Base-by-base conservation (phyloP, 345 rosid species). In the Eutrema yunnanense region DNA sequence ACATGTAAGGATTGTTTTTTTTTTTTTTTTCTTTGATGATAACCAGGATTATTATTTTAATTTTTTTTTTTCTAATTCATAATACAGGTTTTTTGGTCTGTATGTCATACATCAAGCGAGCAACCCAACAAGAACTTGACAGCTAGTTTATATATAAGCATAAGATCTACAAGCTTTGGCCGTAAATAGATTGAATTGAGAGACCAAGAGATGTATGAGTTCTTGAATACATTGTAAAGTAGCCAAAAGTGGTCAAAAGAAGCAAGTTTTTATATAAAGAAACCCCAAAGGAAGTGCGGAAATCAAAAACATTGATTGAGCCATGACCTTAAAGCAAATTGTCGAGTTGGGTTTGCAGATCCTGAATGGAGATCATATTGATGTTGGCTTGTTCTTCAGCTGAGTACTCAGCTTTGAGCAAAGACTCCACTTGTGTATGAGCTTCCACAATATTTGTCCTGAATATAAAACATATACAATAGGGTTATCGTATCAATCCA, bases 381-480 rank as follows among this genome's bases (percentile, higher is more conserved):
- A 92, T 86, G 71, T 71, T 77, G 81, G 69, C 79, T 79, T 86
- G 89, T 56, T 95, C 97, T 82, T 89, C 90, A 0, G 79, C 69
- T 4, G 92, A 82, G 75, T 95, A 95, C 79, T 95, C 99, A 0
- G 81, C 78, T 79, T 78, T 87, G 14, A 95, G 71, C 68, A 95
- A 84, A 22, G 89, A 73, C 62, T 81, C 89, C 26, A 95, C 86
- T 77, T 95, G 97, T 11, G 83, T 54, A 82, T 95, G 96, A 51
- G 99, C 99, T 83, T 95, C 99, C 61, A 92, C 86, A 33, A 92
- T 92, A 75, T 95, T 92, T 63, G 97, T 91, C 92, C 99, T 95
- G 88, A 78, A 67, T 38, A 47, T 46, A 67, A 40, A 43, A 51
- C 47, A 54, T 10, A 22, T 1, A 64, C 13, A 59, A 11, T 37